A percentile compares a stretch with the other conserved stretches of the same genome.
These are phyloP conservation scores for Ogataea nonfermentans DNA, from an alignment of 805 yeast species.

Conservation along the genomic window DNA sequence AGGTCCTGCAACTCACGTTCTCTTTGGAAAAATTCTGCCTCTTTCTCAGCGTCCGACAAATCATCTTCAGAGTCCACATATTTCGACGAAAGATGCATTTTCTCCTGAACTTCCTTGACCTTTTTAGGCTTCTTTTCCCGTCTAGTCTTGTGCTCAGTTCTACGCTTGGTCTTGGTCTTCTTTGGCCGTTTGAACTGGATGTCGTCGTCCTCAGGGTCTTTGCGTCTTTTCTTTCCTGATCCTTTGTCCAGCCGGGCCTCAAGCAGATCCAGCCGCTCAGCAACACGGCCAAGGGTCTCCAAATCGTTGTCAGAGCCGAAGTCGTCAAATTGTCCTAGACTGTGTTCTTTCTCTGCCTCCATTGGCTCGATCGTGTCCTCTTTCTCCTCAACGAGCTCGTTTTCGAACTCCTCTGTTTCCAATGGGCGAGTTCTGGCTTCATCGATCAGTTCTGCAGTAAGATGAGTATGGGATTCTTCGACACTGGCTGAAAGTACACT, in stretches of 20 bases:
- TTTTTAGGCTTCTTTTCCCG: slow-evolving; percentile 14
- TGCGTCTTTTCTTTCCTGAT: slow-evolving; percentile 25
- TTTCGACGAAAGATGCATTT: slow-evolving; percentile 46
- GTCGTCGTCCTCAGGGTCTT: slow-evolving; percentile 17
- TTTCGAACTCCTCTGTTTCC: slow-evolving; percentile 26
- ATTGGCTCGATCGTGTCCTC: slow-evolving; percentile 29
- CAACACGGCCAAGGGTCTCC: slow-evolving; percentile 16
- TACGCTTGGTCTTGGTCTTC: slow-evolving; percentile 9
- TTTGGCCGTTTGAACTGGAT: slow-evolving; percentile 15
- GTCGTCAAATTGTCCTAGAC: slow-evolving; percentile 29
- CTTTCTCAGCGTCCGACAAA: slow-evolving; percentile 56
- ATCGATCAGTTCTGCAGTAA: slow-evolving; percentile 17
- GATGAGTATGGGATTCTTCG: slow-evolving; percentile 10
- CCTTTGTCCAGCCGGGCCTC: slow-evolving; percentile 32
- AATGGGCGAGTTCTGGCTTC: slow-evolving; percentile 23
- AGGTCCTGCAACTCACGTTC: slow-evolving; percentile 49
- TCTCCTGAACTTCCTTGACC: slow-evolving; percentile 3
- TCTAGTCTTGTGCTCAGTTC: slow-evolving; percentile 9
- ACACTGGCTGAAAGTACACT: not conserved
- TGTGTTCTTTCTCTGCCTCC: slow-evolving; percentile 5
- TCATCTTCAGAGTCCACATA: slow-evolving; percentile 62
- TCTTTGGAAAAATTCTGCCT: slow-evolving; percentile 50
- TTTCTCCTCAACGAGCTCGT: slow-evolving; percentile 7
- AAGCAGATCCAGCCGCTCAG: slow-evolving; percentile 35
- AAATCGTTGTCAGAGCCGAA: slow-evolving; percentile 36